phyloP scores from a whole-genome alignment of 768 basidiomycete species.

The Calocybe cyanea region DNA sequence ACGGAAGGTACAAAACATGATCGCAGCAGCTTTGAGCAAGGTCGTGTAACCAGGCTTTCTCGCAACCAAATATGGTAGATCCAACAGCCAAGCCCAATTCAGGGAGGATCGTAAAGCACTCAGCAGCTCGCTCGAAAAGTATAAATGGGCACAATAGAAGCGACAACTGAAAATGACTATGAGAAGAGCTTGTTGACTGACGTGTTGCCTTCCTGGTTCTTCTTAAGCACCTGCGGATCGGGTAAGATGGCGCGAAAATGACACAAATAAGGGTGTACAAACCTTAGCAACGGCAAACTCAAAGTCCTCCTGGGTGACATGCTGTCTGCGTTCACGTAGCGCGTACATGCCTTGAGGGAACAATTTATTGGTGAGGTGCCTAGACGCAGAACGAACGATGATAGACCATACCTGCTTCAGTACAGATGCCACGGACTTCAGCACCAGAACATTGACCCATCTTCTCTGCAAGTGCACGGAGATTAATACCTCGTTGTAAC shows the following conservation, averaged over 20 bases:
- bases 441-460: constrained; percentile 99
- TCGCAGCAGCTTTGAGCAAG: too few relatives aligned
- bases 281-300: constrained; percentile 98
- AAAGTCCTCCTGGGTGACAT: constrained; percentile 98
- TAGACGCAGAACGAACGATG: neutral
- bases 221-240: constrained; percentile 73
- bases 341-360: constrained; percentile 85
- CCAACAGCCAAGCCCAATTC: too few relatives aligned
- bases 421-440: constrained; percentile 95
- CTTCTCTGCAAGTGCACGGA: constrained; percentile 95
- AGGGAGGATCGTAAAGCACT: too few relatives aligned
- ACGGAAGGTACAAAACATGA: too few relatives aligned
- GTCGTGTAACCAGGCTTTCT: too few relatives aligned
- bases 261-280: constrained; percentile 14
- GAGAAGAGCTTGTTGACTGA: constrained; percentile 94
- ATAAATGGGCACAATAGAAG: neutral
- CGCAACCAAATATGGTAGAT: too few relatives aligned
- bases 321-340: constrained; percentile 88
- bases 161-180: constrained; percentile 30
- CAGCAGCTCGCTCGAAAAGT: neutral
- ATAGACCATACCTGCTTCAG: constrained; percentile 74
- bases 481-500: constrained; percentile 93
- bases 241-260: neutral
- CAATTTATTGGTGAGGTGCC: constrained; percentile 1
- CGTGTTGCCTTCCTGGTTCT: constrained; percentile 93